Base-by-base conservation (phyloP, 352 stramenopile genomes). In the Pythium guiyangense region DNA sequence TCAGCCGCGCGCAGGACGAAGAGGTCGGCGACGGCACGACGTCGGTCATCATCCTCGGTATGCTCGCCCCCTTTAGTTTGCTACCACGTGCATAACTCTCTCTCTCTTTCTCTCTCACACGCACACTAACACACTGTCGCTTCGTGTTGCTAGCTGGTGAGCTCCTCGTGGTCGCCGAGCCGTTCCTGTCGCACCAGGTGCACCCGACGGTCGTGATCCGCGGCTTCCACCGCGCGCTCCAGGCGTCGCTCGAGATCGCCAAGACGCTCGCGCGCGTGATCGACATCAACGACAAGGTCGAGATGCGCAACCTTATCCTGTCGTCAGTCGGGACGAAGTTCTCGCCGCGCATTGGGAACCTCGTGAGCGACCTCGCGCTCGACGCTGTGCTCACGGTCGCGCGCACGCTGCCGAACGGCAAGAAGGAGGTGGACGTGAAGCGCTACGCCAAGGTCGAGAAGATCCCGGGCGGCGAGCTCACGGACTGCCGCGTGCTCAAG, bases 21-120 rank as follows among this genome's bases (percentile, higher is more conserved):
- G 97, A 99, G 78, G 98, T 99, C 20, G 97, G 98, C 43, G 98
- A 99, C 73, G 98, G 98, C 59, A 99, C 98, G 31, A 99, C 98
- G n/a, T 99, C 94, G 35, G 98, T 99, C 46, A 99, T 99, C 77
- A 98, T 99, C 55, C 78, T 99, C 44, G 87, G 81, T 88, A 56
- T 34, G 73, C 65, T 0, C n/a, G 5, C 17, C 6, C 14, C 31
- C 15, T 31, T 14, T 20, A 14, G 5, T 20, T 18, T 22, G 39
- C 43, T 25, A 3, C 29, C 11, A 14, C 14, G n/a, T n/a, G n/a
- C n/a, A n/a, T n/a, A n/a, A n/a, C n/a, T n/a, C n/a, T n/a, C n/a
- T n/a, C 14, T 45, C 1, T 1, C 1, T 14, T 18, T 8, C 39
- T 45, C 39, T 3, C 14, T 52, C 22, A 34, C 29, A 6, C 2